Conservation (phyloP, 306 rosid species). For the Pyrus betulifolia region DNA sequence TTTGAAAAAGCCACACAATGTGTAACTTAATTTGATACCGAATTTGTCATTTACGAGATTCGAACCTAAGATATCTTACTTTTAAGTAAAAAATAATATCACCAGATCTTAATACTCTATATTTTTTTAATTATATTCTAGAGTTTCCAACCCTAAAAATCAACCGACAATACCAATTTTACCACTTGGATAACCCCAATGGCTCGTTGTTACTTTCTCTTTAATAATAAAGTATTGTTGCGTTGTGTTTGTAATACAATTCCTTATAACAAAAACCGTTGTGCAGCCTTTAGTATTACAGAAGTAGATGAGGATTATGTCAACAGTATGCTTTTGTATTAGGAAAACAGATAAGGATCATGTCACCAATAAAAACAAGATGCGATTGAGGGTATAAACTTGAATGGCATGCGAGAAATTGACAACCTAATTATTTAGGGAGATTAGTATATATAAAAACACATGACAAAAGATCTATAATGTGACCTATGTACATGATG, state of each 20-base stretch:
- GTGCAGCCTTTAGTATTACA: not conserved
- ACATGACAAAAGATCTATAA: not conserved
- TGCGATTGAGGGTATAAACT: not conserved
- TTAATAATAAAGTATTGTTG: too few species aligned
- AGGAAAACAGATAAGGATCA: not conserved
- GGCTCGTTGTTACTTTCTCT: not conserved
- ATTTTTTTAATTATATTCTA: too few species aligned
- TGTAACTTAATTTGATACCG: fast-evolving
- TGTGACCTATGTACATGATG: not conserved
- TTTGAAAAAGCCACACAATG: fast-evolving
- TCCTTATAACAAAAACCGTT: not conserved
- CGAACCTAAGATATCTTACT: fast-evolving
- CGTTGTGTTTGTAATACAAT: too few species aligned
- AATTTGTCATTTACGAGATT: too few species aligned
- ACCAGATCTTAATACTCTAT: too few species aligned
- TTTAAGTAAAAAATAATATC: too few species aligned
- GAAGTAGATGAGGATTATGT: not conserved
- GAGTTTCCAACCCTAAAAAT: too few species aligned
- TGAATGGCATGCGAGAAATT: not conserved
- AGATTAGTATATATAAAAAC: not conserved
- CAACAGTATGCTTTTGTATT: too few species aligned
- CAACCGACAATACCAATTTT: too few species aligned
- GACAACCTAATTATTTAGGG: not conserved
- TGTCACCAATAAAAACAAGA: not conserved
- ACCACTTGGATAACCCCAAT: too few species aligned